A percentile compares a stretch with the other conserved stretches of the same genome.
These are phyloP conservation scores for Teratosphaeria nubilosa DNA, from an alignment of 2,329 filamentous ascomycete species.

Conservation along the genomic window DNA sequence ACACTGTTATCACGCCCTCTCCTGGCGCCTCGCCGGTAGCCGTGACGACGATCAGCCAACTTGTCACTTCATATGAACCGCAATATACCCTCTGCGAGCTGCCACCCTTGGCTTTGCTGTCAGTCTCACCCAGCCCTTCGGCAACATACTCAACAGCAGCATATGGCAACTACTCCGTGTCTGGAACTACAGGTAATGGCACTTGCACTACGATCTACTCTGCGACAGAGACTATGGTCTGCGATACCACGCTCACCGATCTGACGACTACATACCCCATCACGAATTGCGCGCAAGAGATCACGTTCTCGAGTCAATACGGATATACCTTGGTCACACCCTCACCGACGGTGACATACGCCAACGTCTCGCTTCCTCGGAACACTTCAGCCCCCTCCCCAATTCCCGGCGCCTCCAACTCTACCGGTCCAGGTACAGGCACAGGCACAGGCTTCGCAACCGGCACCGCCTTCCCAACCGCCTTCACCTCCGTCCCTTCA, in stretches of 20 bases:
- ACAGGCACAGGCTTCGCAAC: background rate
- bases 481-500: background rate
- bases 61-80: slow-evolving; percentile 33
- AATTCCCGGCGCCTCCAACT: slow-evolving; percentile 2
- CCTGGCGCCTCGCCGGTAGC: slow-evolving; percentile 32
- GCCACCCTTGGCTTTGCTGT: slow-evolving; percentile 27
- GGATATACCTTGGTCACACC: slow-evolving; percentile 33
- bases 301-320: slow-evolving; percentile 37
- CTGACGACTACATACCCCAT: slow-evolving; percentile 32
- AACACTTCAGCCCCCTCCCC: slow-evolving; percentile 2
- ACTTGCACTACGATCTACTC: slow-evolving; percentile 33
- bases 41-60: slow-evolving; percentile 33
- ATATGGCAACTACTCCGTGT: slow-evolving; percentile 28
- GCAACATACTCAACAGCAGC: slow-evolving; percentile 23
- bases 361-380: slow-evolving; percentile 6
- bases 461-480: background rate
- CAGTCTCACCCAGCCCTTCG: slow-evolving; percentile 14
- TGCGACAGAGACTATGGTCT: slow-evolving; percentile 32
- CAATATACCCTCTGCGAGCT: slow-evolving; percentile 34
- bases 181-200: slow-evolving; percentile 22
- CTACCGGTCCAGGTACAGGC: background rate
- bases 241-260: slow-evolving; percentile 34
- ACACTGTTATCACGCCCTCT: slow-evolving; percentile 29
- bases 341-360: slow-evolving; percentile 15
- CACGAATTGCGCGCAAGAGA: slow-evolving; percentile 33